Percentiles rank a stretch among this genome's conserved stretches.
Conservation (phyloP, 169 alveolate genomes). For the Eimeria falciformis region DNA sequence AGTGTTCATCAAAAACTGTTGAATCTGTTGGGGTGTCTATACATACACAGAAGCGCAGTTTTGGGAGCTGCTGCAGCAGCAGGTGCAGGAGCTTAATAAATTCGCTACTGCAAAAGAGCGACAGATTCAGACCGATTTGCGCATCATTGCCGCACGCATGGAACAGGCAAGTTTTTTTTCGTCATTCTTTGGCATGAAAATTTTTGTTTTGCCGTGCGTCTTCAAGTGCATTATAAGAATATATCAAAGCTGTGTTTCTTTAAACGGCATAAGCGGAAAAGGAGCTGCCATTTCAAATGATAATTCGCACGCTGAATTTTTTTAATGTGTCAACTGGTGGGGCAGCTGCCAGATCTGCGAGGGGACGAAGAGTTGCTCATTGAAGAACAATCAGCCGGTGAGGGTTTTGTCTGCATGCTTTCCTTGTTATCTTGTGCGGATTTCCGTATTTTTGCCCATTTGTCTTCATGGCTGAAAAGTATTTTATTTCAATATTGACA, state of each 20-base stretch:
- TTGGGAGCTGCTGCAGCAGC: constrained; percentile 75
- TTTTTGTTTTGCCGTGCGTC: background rate
- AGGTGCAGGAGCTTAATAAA: constrained; percentile 68
- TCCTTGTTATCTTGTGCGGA: background rate
- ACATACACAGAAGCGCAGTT: constrained; percentile 65
- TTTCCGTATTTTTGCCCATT: background rate
- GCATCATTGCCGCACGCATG: constrained; percentile 65
- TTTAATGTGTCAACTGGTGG: background rate
- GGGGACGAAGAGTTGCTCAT: constrained; percentile 60
- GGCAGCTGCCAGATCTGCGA: background rate
- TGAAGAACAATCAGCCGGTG: constrained; percentile 73
- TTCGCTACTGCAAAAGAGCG: constrained; percentile 64
- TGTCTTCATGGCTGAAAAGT: background rate
- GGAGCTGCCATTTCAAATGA: background rate
- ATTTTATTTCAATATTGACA: no score
- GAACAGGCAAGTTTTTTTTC: constrained; percentile 30
- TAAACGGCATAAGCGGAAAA: no score
- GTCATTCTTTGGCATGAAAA: background rate
- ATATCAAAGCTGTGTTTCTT: no score
- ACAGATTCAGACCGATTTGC: constrained; percentile 35
- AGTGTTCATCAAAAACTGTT: no score
- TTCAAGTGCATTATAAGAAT: no score
- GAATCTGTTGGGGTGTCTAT: no score
- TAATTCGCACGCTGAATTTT: background rate
- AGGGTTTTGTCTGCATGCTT: background rate